Conservation (phyloP, 2,329 filamentous ascomycete species). For the Nothopassalora personata region DNA sequence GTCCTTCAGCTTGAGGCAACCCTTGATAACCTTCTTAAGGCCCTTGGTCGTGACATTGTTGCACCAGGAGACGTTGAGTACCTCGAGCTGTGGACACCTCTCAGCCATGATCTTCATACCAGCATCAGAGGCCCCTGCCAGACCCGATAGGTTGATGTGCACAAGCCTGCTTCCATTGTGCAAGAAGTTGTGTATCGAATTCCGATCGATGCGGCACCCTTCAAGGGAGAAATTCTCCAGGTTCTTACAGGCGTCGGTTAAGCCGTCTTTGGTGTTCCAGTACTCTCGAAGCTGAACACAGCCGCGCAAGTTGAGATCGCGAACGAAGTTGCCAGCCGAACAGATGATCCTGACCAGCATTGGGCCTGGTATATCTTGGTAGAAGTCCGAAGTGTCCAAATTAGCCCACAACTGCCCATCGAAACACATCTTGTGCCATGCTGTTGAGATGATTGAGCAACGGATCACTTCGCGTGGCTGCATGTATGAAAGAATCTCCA, state of each 20-base stretch:
- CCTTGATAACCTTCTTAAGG: constrained; percentile 64
- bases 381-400: constrained; percentile 73
- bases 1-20: constrained; percentile 69
- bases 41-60: constrained; percentile 74
- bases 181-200: constrained; percentile 70
- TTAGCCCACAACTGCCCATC: constrained; percentile 90
- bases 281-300: constrained; percentile 84
- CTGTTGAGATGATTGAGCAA: constrained; percentile 68
- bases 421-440: constrained; percentile 78
- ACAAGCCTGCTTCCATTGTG: constrained; percentile 71
- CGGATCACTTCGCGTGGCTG: constrained; percentile 75
- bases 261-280: constrained; percentile 63
- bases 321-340: constrained; percentile 81
- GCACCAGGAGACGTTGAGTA: constrained; percentile 90
- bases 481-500: constrained; percentile 71
- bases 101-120: constrained; percentile 81
- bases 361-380: constrained; percentile 76
- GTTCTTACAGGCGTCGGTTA: constrained; percentile 81
- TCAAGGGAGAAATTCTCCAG: constrained; percentile 83
- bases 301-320: constrained; percentile 82
- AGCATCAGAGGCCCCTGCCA: constrained; percentile 72
- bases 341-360: constrained; percentile 80
- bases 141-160: constrained; percentile 80
- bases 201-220: constrained; percentile 79
- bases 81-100: constrained; percentile 74